Base-by-base conservation (phyloP, 495 filamentous ascomycete genomes). In the Aspergillus olivimuriae region DNA sequence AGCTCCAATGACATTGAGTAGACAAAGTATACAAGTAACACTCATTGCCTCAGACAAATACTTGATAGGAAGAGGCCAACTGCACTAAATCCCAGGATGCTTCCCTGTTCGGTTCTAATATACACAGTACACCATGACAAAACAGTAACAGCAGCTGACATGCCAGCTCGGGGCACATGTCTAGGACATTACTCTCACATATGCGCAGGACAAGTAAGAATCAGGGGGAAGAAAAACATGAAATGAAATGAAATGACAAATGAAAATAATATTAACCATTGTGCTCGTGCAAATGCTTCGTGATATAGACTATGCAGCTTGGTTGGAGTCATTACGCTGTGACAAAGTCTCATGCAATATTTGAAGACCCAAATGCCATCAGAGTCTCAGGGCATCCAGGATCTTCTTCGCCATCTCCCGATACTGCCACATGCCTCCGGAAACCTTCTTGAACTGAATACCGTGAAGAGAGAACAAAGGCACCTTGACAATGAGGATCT, bases 401-500 rank as follows among this genome's bases (percentile, higher is more conserved):
- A 99, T 97, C 57, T 86, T 87, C 62, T 94, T 88, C 33, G 92
- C 92, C 87, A 97, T 89, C 48, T 88, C 86, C 69, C 95, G 94
- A 60, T 96, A 99, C 65, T 95, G 89, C 90, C 90, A 96, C 48
- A 92, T 95, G 30, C 90, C 87, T 4, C 92, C 94, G 21, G 87
- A 80, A 34, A 97, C 82, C 63, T 91, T 88, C 75, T 99, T 99
- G 72, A 99, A 99, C 63, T 99, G 92, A 38, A 99, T 87, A 32
- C 92, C 92, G 55, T 97, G 90, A 47, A 99, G 65, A 16, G 83
- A 86, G 51, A 99, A 83, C 38, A 99, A 67, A 19, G 92, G 92
- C 23, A 99, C 88, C 70, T 99, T 99, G 47, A 99, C 92, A 47
- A 99, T 89, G 49, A 97, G 78, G 41, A 98, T 95, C 58, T 99